Evolutionary conservation across 2,329 filamentous ascomycete species (phyloP).

Genomic region (Dactylonectria estremocensis): DNA sequence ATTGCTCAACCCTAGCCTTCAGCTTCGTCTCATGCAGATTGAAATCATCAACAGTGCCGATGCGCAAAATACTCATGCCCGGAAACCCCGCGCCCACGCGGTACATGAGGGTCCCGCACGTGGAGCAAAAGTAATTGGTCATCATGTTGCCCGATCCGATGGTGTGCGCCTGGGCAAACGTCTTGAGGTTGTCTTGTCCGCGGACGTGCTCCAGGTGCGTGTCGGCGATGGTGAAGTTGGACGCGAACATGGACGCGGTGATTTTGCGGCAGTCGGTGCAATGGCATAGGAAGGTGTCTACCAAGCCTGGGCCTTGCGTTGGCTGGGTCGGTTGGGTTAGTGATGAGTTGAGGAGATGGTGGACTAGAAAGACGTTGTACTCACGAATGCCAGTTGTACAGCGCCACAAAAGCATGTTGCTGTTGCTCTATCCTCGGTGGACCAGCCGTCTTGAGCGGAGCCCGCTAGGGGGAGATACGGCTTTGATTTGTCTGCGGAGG

Average conservation of each 20-base stretch:
- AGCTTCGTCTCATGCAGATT: constrained; percentile 69
- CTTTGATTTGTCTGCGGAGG: constrained; percentile 7
- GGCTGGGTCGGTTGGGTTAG: constrained; percentile 54
- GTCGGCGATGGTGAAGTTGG: constrained; percentile 69
- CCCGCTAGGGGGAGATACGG: constrained; percentile 55
- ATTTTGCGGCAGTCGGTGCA: constrained; percentile 75
- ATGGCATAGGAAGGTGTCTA: constrained; percentile 71
- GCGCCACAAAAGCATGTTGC: constrained; percentile 73
- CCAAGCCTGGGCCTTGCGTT: constrained; percentile 60
- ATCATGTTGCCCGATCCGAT: constrained; percentile 65
- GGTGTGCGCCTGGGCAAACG: constrained; percentile 63
- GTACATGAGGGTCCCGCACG: constrained; percentile 75
- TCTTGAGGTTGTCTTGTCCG: constrained; percentile 65
- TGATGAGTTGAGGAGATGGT: background rate
- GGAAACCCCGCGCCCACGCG: constrained; percentile 62
- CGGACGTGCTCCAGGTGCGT: constrained; percentile 63
- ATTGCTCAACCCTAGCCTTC: constrained; percentile 68
- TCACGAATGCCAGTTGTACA: constrained; percentile 68
- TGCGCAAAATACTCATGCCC: constrained; percentile 63
- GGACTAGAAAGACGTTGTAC: constrained; percentile 37
- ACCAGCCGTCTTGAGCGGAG: constrained; percentile 60
- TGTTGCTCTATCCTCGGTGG: constrained; percentile 63
- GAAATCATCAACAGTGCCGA: constrained; percentile 76
- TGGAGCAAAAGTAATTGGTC: constrained; percentile 74
- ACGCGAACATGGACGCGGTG: constrained; percentile 74